Percentiles rank a stretch among this genome's conserved stretches.
These are phyloP conservation scores for Macrotyloma uniflorum DNA, from an alignment of 306 rosid species.

Conservation along the genomic window DNA sequence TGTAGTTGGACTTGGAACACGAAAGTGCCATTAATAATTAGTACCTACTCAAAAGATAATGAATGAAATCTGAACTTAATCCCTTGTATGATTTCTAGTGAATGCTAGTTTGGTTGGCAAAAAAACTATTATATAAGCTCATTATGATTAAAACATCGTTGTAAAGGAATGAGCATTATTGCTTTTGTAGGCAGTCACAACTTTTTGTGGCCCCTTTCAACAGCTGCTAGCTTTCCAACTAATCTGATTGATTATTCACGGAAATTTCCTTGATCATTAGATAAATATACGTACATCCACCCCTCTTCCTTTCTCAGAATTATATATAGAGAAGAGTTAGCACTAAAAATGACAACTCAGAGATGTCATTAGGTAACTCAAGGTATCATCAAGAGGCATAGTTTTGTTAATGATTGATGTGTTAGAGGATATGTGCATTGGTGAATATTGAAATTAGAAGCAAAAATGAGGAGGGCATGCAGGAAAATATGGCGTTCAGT, in stretches of 20 bases:
- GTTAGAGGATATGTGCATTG: slow-evolving; percentile 6
- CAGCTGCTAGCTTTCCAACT: slow-evolving; percentile 64
- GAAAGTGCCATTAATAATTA: slow-evolving; percentile 31
- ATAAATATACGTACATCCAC: not conserved
- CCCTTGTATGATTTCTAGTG: slow-evolving; percentile 48
- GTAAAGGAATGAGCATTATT: slow-evolving; percentile 54
- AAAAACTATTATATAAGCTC: slow-evolving; percentile 28
- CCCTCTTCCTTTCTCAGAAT: not conserved
- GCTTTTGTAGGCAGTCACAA: slow-evolving; percentile 12
- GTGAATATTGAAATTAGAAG: slow-evolving; percentile 17
- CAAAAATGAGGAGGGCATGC: slow-evolving; percentile 63
- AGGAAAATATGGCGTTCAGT: slow-evolving; percentile 58
- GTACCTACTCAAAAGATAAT: slow-evolving; percentile 34
- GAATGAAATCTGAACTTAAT: slow-evolving; percentile 38
- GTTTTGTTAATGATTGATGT: slow-evolving; percentile 19
- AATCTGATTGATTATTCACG: slow-evolving; percentile 25
- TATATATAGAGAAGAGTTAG: slow-evolving; percentile 35
- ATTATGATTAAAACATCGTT: slow-evolving; percentile 63
- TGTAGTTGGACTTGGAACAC: slow-evolving; percentile 24
- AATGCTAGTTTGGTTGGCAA: slow-evolving; percentile 42
- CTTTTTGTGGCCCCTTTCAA: slow-evolving; percentile 51
- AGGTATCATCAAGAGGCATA: slow-evolving; percentile 11
- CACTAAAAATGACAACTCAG: slow-evolving; percentile 21
- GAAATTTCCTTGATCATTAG: slow-evolving; percentile 40
- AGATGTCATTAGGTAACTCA: slow-evolving; percentile 27